Conservation (phyloP, 1,284 basidiomycete genomes). For the Malassezia yamatoensis region DNA sequence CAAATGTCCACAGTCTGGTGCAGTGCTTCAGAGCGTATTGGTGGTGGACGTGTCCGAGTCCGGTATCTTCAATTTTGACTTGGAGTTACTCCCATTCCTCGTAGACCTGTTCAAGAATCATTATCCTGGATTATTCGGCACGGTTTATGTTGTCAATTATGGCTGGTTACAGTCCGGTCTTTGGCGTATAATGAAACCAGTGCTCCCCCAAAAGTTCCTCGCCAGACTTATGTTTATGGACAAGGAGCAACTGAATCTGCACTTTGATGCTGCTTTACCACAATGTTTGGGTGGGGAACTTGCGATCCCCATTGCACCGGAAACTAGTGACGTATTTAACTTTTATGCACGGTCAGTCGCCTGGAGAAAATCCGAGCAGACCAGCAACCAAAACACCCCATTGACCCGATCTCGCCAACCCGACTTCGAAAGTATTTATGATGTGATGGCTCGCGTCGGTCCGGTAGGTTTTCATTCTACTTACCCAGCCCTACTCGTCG, state of each 20-base stretch:
- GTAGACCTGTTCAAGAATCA: conserved; percentile 45
- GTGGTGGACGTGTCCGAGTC: conserved; percentile 29
- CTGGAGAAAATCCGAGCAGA: conserved; percentile 13
- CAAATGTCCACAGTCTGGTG: neutral
- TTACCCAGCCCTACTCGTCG: conserved; percentile 9
- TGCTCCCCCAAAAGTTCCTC: conserved; percentile 61
- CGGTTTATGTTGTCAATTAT: conserved; percentile 68
- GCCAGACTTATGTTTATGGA: conserved; percentile 65
- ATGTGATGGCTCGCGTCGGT: conserved; percentile 28
- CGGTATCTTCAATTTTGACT: conserved; percentile 41
- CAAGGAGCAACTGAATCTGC: conserved; percentile 55
- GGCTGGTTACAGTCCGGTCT: conserved; percentile 69
- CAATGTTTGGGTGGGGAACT: conserved; percentile 31
- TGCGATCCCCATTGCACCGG: conserved; percentile 23
- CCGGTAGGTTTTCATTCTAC: neutral
- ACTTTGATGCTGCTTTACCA: conserved; percentile 56
- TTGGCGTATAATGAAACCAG: conserved; percentile 65
- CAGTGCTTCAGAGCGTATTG: conserved; percentile 34
- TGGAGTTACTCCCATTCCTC: conserved; percentile 43
- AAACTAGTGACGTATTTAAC: conserved; percentile 35
- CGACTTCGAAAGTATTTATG: conserved; percentile 38
- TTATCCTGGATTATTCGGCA: conserved; percentile 39
- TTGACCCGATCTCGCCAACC: neutral
- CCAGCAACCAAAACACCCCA: conserved; percentile 19
- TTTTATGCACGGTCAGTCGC: conserved; percentile 14